phyloP scores from a whole-genome alignment of 768 basidiomycete species.

The Jaapia argillacea region DNA sequence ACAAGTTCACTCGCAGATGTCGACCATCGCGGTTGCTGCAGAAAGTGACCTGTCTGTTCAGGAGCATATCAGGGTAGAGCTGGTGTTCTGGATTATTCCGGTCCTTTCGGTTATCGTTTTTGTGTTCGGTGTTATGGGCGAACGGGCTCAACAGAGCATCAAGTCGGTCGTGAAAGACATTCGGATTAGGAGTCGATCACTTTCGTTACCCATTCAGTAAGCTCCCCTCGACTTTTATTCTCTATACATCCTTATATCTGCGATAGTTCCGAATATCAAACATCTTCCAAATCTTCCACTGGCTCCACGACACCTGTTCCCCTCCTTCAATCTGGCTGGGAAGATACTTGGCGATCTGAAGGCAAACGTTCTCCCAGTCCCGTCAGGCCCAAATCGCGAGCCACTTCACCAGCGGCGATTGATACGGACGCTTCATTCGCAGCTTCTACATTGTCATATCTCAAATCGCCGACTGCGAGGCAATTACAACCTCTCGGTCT shows the following conservation, averaged over 20 bases:
- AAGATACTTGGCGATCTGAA: not conserved
- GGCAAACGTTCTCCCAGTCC: not conserved
- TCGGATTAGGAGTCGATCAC: not conserved
- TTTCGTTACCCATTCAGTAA: not conserved
- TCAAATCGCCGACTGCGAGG: constrained; percentile 16
- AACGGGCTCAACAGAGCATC: constrained; percentile 24
- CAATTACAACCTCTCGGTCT: constrained; percentile 4
- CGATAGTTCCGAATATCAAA: not conserved
- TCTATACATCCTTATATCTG: not conserved
- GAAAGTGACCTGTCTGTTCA: not conserved
- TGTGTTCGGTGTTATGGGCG: constrained; percentile 26
- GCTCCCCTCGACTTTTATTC: not conserved
- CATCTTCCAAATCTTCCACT: not conserved
- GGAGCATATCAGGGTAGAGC: constrained; percentile 13
- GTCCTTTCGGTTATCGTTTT: constrained; percentile 27
- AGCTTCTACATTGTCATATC: constrained; percentile 13
- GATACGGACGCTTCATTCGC: constrained; percentile 15
- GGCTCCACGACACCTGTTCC: not conserved
- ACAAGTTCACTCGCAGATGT: not conserved
- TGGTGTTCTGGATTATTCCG: constrained; percentile 32
- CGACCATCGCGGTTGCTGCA: not conserved
- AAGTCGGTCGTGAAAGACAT: constrained; percentile 2
- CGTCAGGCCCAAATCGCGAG: not conserved
- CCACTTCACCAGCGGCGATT: too few species aligned
- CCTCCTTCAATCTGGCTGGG: not conserved